Conservation (phyloP, 257 asterid genomes). For the Plectranthus barbatus region DNA sequence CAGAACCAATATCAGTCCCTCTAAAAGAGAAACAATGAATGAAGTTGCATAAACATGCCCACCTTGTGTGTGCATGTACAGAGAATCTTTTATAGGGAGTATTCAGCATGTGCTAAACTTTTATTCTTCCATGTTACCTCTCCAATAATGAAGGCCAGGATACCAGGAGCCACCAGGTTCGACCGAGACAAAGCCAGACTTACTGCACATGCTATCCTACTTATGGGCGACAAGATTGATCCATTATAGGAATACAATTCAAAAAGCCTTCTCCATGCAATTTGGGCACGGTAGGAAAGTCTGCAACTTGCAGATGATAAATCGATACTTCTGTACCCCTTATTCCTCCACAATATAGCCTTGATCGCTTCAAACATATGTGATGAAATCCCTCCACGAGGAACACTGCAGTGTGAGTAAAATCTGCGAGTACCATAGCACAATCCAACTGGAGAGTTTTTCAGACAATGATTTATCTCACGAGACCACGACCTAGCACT, state of each 20-base stretch:
- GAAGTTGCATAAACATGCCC: constrained; percentile 48
- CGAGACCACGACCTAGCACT: constrained; percentile 24
- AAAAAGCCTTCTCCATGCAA: constrained; percentile 55
- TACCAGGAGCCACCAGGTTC: constrained; percentile 72
- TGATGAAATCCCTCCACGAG: constrained; percentile 37
- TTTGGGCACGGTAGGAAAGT: constrained; percentile 44
- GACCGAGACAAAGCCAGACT: constrained; percentile 77
- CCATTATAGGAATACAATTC: constrained; percentile 43
- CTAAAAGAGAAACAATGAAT: constrained; percentile 44
- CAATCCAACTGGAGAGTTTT: constrained; percentile 26
- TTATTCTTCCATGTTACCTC: constrained; percentile 45
- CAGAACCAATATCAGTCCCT: constrained; percentile 53
- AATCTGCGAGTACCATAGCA: constrained; percentile 18
- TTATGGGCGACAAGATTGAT: constrained; percentile 44
- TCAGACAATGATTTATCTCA: constrained; percentile 22
- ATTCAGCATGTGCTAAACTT: constrained; percentile 47
- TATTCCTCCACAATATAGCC: constrained; percentile 28
- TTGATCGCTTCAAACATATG: constrained; percentile 26
- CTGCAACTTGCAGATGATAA: constrained; percentile 22
- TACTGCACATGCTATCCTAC: constrained; percentile 63
- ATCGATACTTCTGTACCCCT: constrained; percentile 16
- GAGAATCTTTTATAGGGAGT: constrained; percentile 38
- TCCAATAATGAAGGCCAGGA: constrained; percentile 55
- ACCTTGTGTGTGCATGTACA: constrained; percentile 54
- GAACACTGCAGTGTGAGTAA: constrained; percentile 25